Percentiles rank a stretch among this genome's conserved stretches.
phyloP scores from a whole-genome alignment of 768 basidiomycete genomes.

The Calocera cornea region DNA sequence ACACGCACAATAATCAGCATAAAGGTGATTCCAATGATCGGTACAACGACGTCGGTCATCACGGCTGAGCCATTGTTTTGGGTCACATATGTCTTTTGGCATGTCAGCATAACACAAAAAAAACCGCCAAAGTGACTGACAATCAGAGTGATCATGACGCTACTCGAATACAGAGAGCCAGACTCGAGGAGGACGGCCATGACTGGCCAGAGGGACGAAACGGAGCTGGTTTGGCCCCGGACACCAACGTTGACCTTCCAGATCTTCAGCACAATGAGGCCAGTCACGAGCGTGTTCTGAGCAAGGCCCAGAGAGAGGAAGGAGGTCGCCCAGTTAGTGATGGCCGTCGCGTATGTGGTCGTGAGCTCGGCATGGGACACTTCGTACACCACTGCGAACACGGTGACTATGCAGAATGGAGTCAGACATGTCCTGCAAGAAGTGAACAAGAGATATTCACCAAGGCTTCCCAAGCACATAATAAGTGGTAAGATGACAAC shows the following conservation, averaged over 20 bases:
- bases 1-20: constrained; percentile 1
- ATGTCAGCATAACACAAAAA: not conserved
- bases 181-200: not conserved
- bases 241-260: constrained; percentile 1
- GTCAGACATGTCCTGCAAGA: not conserved
- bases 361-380: not conserved
- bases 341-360: not conserved
- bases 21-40: not conserved
- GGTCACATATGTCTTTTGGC: not conserved
- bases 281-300: not conserved
- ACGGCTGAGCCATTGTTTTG: constrained; percentile 1
- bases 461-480: not conserved
- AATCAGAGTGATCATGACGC: constrained; percentile 2
- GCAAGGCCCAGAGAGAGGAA: not conserved
- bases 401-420: not conserved
- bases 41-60: not conserved
- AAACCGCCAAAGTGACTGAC: not conserved
- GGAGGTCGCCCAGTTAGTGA: not conserved
- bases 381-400: not conserved
- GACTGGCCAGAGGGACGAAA: not conserved
- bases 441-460: not conserved
- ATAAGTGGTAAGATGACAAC: not conserved
- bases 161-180: not conserved
- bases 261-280: not conserved
- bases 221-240: not conserved